Base-by-base conservation (phyloP, 2,329 filamentous ascomycete genomes). In the Aspergillus sojae region DNA sequence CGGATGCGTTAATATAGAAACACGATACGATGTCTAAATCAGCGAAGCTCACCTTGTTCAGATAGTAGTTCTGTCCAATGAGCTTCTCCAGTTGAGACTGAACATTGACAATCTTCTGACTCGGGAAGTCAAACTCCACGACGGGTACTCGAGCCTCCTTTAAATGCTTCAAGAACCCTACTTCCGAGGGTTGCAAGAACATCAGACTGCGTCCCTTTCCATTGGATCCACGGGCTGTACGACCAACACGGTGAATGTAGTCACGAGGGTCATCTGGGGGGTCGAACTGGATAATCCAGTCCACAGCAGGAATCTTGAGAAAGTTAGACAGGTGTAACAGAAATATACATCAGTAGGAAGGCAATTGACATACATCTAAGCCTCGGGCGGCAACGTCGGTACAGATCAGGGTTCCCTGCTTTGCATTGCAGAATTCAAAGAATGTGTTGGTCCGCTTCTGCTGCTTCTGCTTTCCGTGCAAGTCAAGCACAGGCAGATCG, bases 381-480 rank as follows among this genome's bases (percentile, higher is more conserved):
- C 95, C 95, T 83, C 95, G 86, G 3, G 95, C 95, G 53, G 95
- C 95, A 67, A 99, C 95, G 74, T 99, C 95, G 0, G 95, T 99
- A 81, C 94, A 97, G 70, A 99, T 95, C 60, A 99, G 80, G 0
- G 92, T 96, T 28, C 94, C 95, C 68, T 91, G 88, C 68, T 89
- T 89, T 21, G 94, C 90, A 73, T 94, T 93, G 74, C 88, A 90
- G 77, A 99, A 99, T 77, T 98, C 94, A 78, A 98, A 99, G 78
- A 99, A 99, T 0, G 93, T 97, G 76, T 96, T 96, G 28, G 95
- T 99, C n/a, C 95, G 91, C 79, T 97, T 97, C 80, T 97, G 93
- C 80, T 99, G 95, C 81, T 99, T 99, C 81, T 97, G 93, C 81
- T 99, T 97, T 70, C 93, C 95, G 78, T 96, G 92, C 9, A 96